Evolutionary conservation across 1,284 basidiomycete species (phyloP), one percentile per base, ranked within the genome.

Genomic region (Pseudozyma sp.): DNA sequence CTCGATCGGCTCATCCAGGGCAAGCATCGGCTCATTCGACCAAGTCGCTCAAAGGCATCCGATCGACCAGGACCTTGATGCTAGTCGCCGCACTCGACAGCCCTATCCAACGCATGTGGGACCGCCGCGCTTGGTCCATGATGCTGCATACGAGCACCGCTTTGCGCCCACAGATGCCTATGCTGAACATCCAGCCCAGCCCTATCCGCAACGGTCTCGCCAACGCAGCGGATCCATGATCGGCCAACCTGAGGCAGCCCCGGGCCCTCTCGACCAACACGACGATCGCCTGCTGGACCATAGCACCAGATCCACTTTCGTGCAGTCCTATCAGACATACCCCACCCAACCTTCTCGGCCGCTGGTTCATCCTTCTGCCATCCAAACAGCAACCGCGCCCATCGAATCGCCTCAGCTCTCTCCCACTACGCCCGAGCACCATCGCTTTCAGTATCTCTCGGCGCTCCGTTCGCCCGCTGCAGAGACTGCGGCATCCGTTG

Each of bases 151-250:
- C 49, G 48, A 63, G 17, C 60, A 66, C 30, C 56, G 33, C 16
- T 57, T 60, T 8, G 48, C 61, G 7, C 68, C 70, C n/a, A 73
- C 65, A 13, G 70, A 73, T 33, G 65, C 68, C 52, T 68, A 73
- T 39, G 56, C 54, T 7, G 61, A 68, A 16, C 50, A 55, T 47
- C 50, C 54, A 5, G 11, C 40, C 11, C 54, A 57, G 16, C 65
- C 43, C 11, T 37, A 46, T 11, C 46, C 33, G 31, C 49, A 37
- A 29, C 57, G 45, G 9, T 42, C 29, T 4, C 52, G 42, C 16
- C 55, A 54, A 19, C 55, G 59, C 19, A 35, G 66, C 13, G 66
- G 55, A 19, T 68, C 60, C 4, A 50, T 58, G 37, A 46, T 55
- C 24, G 34, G 62, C 51, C 31, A 64, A 39, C 46, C 47, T 8